Base-by-base conservation (phyloP, 2,329 filamentous ascomycete species). In the Sporothrix humicola region DNA sequence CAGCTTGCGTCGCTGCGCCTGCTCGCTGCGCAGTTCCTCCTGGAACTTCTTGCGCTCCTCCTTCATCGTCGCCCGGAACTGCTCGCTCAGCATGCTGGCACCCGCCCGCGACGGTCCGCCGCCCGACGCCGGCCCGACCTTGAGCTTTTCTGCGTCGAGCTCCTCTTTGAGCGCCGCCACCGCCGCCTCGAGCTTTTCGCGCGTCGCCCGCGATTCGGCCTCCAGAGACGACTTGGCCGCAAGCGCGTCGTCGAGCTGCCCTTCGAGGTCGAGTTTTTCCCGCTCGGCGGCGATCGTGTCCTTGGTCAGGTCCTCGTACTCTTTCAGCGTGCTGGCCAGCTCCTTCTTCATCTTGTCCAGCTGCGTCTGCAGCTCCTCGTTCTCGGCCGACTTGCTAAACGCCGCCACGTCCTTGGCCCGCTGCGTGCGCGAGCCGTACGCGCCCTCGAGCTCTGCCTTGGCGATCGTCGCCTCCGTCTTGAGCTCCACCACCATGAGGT, bases 391-490 rank as follows among this genome's bases (percentile, higher is more conserved):
- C 80, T 88, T 87, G 77, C 86, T 79, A 65, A 84, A 81, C 63
- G 86, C 86, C 0, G 88, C 88, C 23, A 86, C 85, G 76, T 89
- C 87, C 13, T 86, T 86, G 23, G 88, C 88, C 26, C 88, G 87
- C 81, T 90, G 85, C 73, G 87, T 85, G 74, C 88, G 85, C 73
- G 86, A 85, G 73, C 88, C 88, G 78, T 90, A 89, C 37, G 88
- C 88, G 73, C 87, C 87, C 76, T 90, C 88, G 44, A 90, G 84
- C 80, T 90, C 88, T 20, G 88, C 88, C 78, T 87, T 86, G 69
- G 87, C 86, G 77, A 90, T 85, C 63, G 88, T 89, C 74, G 89
- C 83, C 77, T 90, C 88, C 71, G 87, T 89, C 84, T 90, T 90
- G 79, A 88, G 83, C 81, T 89, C 87, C 48, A 87, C 85, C 72